phyloP scores from a whole-genome alignment of 257 asterid species.

The Ajuga chamaepitys region DNA sequence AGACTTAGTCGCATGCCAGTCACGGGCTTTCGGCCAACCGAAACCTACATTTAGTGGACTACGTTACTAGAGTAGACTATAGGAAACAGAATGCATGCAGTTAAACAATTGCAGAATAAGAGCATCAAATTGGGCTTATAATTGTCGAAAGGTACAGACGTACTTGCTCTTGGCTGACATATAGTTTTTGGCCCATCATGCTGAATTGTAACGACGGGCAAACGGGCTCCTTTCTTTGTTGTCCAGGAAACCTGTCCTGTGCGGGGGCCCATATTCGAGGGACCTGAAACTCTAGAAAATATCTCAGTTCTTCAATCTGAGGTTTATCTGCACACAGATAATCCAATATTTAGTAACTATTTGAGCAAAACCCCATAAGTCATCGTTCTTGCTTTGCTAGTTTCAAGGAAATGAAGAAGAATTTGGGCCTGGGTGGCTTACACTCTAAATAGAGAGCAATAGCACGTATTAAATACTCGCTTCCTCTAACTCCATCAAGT shows the following conservation, averaged over 20 bases:
- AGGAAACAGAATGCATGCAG: background rate
- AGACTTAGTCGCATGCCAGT: slow-evolving; percentile 68
- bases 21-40: slow-evolving; percentile 80
- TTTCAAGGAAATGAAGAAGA: background rate
- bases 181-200: slow-evolving; percentile 89
- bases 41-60: slow-evolving; percentile 34
- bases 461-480: slow-evolving; percentile 65
- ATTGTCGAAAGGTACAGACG: slow-evolving; percentile 8
- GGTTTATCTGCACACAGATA: slow-evolving; percentile 66
- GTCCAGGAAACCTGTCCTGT: slow-evolving; percentile 63
- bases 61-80: background rate
- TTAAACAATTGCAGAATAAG: background rate
- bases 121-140: background rate
- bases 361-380: background rate
- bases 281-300: slow-evolving; percentile 80
- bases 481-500: slow-evolving; percentile 66
- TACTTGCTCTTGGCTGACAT: slow-evolving; percentile 81
- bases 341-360: slow-evolving; percentile 4
- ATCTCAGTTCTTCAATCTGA: slow-evolving; percentile 76
- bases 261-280: slow-evolving; percentile 79
- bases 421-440: slow-evolving; percentile 26
- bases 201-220: slow-evolving; percentile 77
- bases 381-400: background rate
- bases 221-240: slow-evolving; percentile 77
- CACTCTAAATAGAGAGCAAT: slow-evolving; percentile 72